Conservation (phyloP, 2,329 filamentous ascomycete species). For the Paraphaeosphaeria sporulosa region DNA sequence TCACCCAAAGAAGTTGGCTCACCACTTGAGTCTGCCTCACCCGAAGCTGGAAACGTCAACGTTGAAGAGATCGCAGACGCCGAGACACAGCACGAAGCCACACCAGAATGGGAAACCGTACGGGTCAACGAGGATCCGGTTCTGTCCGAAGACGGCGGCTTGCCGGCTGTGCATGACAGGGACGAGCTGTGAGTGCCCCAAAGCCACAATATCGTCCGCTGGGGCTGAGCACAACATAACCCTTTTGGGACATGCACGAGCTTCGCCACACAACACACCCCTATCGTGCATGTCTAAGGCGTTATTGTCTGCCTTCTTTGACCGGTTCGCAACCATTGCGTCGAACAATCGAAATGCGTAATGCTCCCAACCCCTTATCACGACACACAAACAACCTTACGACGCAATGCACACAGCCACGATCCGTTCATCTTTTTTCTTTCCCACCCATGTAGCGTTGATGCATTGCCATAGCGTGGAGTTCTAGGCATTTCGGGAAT, state of each 20-base stretch:
- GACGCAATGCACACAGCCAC: slow-evolving; percentile 12
- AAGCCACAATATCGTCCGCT: background rate
- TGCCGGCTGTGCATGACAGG: background rate
- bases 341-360: slow-evolving; percentile 5
- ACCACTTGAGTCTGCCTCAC: slow-evolving; percentile 5
- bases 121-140: too few relatives aligned
- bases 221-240: slow-evolving; percentile 8
- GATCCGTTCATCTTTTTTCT: background rate
- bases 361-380: background rate
- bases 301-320: background rate
- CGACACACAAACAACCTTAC: slow-evolving; percentile 5
- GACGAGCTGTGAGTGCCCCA: slow-evolving; percentile 9
- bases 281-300: background rate
- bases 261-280: background rate
- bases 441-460: slow-evolving; percentile 7
- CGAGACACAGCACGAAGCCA: background rate
- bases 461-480: slow-evolving; percentile 12
- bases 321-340: background rate
- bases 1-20: background rate
- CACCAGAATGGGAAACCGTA: too few relatives aligned
- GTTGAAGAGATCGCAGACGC: background rate
- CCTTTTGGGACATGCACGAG: background rate
- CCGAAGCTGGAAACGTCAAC: background rate
- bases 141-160: background rate
- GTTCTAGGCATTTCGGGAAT: background rate